Evolutionary conservation across 2,329 filamentous ascomycete species (phyloP).

Genomic region (Trichoderma pleuroti): DNA sequence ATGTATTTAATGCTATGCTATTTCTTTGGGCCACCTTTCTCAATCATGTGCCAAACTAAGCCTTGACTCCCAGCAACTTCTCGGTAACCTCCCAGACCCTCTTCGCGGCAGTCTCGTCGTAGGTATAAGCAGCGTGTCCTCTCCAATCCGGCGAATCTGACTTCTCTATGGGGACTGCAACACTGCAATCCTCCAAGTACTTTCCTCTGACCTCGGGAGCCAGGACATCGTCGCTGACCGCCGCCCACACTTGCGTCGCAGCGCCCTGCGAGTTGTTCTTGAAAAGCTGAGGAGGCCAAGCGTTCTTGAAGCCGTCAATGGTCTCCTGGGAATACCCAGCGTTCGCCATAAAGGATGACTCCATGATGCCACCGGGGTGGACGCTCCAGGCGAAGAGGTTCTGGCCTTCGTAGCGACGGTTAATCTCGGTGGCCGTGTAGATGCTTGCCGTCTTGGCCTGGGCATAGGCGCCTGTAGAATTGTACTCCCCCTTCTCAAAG

Average conservation of each 20-base stretch:
- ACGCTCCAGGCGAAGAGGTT: constrained; percentile 42
- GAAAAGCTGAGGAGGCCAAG: background rate
- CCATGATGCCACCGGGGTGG: constrained; percentile 43
- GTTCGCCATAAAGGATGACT: constrained; percentile 1
- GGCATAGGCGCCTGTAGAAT: constrained; percentile 32
- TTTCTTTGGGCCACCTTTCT: background rate
- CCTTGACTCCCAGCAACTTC: constrained; percentile 10
- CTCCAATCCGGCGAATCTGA: background rate
- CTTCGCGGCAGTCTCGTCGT: constrained; percentile 12
- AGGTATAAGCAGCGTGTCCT: constrained; percentile 15
- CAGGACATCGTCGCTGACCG: constrained; percentile 31
- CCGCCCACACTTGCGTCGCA: constrained; percentile 43
- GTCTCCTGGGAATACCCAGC: background rate
- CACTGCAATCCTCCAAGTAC: constrained; percentile 37
- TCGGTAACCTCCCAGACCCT: constrained; percentile 13
- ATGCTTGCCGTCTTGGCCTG: constrained; percentile 40
- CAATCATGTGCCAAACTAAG: background rate
- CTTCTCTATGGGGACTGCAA: background rate
- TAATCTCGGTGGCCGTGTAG: constrained; percentile 46
- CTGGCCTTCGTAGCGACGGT: constrained; percentile 41
- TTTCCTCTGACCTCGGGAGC: constrained; percentile 36
- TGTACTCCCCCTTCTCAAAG: background rate
- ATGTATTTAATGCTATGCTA: background rate
- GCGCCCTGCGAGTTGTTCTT: constrained; percentile 41
- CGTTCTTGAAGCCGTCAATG: background rate